Conservation (phyloP, 1,139 yeast genomes). For the Torulaspora pretoriensis region DNA sequence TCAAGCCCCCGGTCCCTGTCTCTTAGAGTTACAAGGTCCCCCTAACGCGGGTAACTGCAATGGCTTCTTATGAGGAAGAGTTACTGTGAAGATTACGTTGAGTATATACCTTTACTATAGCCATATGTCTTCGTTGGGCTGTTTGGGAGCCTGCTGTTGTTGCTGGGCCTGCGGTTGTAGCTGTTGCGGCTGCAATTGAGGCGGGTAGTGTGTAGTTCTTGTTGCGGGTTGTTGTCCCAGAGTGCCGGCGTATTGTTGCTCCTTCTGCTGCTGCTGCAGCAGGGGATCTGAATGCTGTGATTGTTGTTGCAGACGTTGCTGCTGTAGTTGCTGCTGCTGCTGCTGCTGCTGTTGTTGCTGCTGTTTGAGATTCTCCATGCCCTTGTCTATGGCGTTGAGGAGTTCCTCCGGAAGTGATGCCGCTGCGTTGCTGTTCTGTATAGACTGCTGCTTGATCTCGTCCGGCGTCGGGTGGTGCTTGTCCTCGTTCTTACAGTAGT, state of each 20-base stretch:
- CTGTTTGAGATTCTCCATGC: slow-evolving; percentile 31
- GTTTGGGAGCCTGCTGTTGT: slow-evolving; percentile 15
- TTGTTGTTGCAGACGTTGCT: slow-evolving; percentile 41
- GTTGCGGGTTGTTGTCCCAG: slow-evolving; percentile 16
- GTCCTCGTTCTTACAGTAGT: slow-evolving; percentile 34
- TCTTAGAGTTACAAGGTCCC: background rate
- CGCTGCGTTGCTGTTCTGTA: slow-evolving; percentile 28
- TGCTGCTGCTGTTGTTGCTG: slow-evolving; percentile 40
- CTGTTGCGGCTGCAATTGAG: slow-evolving; percentile 15
- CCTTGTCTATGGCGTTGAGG: slow-evolving; percentile 30
- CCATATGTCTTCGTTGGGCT: slow-evolving; percentile 28
- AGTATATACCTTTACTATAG: slow-evolving; percentile 17
- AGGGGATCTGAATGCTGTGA: slow-evolving; percentile 40
- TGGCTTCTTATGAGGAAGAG: background rate
- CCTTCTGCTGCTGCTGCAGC: slow-evolving; percentile 24
- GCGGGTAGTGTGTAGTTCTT: slow-evolving; percentile 21
- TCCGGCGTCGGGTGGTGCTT: slow-evolving; percentile 36
- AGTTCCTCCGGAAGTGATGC: slow-evolving; percentile 31
- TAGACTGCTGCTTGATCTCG: slow-evolving; percentile 35
- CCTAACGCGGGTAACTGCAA: slow-evolving; percentile 4
- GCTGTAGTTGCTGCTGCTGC: slow-evolving; percentile 45
- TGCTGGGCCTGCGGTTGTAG: background rate
- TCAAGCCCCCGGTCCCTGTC: slow-evolving; percentile 1
- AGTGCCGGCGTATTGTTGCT: slow-evolving; percentile 17
- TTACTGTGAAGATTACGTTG: slow-evolving; percentile 8